Percentiles rank a stretch among this genome's conserved stretches.
Evolutionary conservation across 2,329 filamentous ascomycete genomes (phyloP).

Genomic region (Orbilia javanica): DNA sequence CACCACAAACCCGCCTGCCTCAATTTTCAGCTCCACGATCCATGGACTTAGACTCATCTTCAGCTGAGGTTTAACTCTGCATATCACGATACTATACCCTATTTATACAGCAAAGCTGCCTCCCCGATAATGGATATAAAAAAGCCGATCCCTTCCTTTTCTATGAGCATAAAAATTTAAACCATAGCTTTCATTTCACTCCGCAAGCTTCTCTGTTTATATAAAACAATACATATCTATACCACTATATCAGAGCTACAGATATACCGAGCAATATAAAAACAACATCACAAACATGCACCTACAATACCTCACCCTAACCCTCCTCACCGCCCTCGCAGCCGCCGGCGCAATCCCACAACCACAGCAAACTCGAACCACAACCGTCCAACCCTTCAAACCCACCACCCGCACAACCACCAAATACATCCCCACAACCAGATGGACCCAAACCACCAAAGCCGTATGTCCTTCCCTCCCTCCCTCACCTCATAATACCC

Average conservation of each 20-base stretch:
- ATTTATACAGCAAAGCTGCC: too few species aligned
- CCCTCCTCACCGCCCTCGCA: conserved; percentile 35
- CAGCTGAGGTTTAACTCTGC: not conserved
- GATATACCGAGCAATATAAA: not conserved
- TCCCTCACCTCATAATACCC: not conserved
- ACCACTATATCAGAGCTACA: too few species aligned
- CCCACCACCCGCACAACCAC: not conserved
- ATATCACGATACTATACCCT: not conserved
- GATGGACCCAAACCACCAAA: conserved; percentile 2
- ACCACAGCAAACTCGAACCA: conserved; percentile 1
- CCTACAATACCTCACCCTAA: conserved; percentile 14
- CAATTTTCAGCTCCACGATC: not conserved
- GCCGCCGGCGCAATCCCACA: conserved; percentile 14
- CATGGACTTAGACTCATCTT: not conserved
- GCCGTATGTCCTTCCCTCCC: conserved; percentile 1
- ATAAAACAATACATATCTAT: too few species aligned
- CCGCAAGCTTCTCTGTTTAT: not conserved
- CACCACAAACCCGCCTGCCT: not conserved
- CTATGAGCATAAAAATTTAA: not conserved
- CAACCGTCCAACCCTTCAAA: not conserved
- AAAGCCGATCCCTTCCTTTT: conserved; percentile 1
- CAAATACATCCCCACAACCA: not conserved
- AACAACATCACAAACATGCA: conserved; percentile 33
- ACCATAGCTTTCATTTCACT: not conserved
- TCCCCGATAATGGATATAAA: not conserved